Percentiles rank a stretch among this genome's conserved stretches.
phyloP scores from a whole-genome alignment of 169 alveolate genomes.

The Plasmodium billcollinsi region DNA sequence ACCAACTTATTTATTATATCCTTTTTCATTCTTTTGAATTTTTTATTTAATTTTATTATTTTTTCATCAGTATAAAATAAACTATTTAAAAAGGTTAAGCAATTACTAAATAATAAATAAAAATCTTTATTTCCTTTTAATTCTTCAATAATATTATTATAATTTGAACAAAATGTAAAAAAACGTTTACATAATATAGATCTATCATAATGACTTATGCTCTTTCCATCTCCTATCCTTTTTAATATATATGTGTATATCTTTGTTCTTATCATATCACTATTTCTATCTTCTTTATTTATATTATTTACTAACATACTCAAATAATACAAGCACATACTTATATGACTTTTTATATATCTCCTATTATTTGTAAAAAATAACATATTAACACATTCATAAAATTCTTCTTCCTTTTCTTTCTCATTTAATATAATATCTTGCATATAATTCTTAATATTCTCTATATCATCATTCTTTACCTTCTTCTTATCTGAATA shows the following conservation, averaged over 20 bases:
- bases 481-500: constrained; percentile 26
- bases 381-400: constrained; percentile 32
- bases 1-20: constrained; percentile 29
- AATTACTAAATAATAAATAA: constrained; percentile 32
- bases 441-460: constrained; percentile 18
- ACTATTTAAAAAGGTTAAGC: constrained; percentile 35
- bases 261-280: constrained; percentile 9
- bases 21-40: constrained; percentile 50
- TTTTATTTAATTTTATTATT: constrained; percentile 8
- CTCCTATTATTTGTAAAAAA: constrained; percentile 39
- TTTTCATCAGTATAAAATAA: constrained; percentile 70
- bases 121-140: constrained; percentile 13
- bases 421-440: neutral
- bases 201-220: constrained; percentile 40
- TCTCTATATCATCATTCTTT: constrained; percentile 26
- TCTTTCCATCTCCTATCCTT: constrained; percentile 18
- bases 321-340: constrained; percentile 32
- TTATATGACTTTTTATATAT: constrained; percentile 47
- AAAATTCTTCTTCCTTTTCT: constrained; percentile 16
- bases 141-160: constrained; percentile 19
- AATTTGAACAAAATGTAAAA: constrained; percentile 31
- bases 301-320: constrained; percentile 14
- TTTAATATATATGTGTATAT: constrained; percentile 60
- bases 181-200: constrained; percentile 48
- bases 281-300: constrained; percentile 4